Evolutionary conservation across 2,329 filamentous ascomycete genomes (phyloP).

Genomic region (Sphaerulina vaccinii): DNA sequence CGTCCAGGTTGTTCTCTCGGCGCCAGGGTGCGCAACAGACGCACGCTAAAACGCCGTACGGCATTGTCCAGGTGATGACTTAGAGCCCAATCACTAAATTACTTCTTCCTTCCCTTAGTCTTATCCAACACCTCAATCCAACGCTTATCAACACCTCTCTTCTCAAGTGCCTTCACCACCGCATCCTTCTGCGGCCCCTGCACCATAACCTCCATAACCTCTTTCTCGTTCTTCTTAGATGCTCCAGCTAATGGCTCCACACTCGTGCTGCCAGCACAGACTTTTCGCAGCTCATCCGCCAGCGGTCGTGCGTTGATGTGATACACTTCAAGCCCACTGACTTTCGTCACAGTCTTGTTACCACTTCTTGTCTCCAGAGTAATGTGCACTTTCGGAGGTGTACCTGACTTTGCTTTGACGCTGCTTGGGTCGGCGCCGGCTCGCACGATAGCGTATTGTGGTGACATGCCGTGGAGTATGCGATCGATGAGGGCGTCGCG

Average conservation of each 20-base stretch:
- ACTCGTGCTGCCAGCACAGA: constrained; percentile 66
- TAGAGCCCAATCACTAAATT: too few relatives aligned
- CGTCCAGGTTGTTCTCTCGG: too few relatives aligned
- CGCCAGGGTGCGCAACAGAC: too few relatives aligned
- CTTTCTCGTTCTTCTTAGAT: constrained; percentile 60
- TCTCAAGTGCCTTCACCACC: constrained; percentile 59
- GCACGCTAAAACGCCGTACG: too few relatives aligned
- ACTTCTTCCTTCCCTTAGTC: constrained; percentile 62
- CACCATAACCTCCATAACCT: constrained; percentile 65
- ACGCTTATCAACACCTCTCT: constrained; percentile 57
- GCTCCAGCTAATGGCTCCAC: constrained; percentile 61
- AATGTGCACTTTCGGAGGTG: constrained; percentile 60
- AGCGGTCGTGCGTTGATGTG: constrained; percentile 59
- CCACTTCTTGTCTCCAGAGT: constrained; percentile 63
- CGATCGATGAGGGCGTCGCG: constrained; percentile 62
- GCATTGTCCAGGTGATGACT: too few relatives aligned
- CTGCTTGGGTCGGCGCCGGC: constrained; percentile 43
- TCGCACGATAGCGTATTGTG: constrained; percentile 58
- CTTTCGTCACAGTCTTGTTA: constrained; percentile 64
- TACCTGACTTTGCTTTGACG: constrained; percentile 61
- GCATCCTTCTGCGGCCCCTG: constrained; percentile 65
- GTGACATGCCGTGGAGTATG: constrained; percentile 55
- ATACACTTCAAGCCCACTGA: constrained; percentile 62
- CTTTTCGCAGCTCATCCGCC: constrained; percentile 65
- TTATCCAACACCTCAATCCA: constrained; percentile 68